A percentile compares a stretch with the other conserved stretches of the same genome.
Conservation (phyloP, 164 flowering plant species). For the Taxillus chinensis region DNA sequence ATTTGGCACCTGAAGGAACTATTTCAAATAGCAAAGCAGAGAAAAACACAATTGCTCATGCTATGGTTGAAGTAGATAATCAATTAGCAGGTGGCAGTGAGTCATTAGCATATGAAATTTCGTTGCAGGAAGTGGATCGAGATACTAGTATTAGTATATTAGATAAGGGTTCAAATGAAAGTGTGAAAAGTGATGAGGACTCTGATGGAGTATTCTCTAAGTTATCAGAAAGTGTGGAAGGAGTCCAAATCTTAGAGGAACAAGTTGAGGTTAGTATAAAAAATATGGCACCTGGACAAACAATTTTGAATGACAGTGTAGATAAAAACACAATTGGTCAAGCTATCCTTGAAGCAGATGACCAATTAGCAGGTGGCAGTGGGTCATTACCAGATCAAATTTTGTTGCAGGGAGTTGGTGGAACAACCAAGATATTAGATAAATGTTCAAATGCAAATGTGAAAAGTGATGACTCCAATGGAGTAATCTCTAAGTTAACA, state of each 20-base stretch:
- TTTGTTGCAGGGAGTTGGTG: too few species aligned
- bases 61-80: too few species aligned
- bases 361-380: slow-evolving; percentile 10
- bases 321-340: slow-evolving; percentile 10
- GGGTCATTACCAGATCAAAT: neutral
- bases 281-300: slow-evolving; percentile 14
- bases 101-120: slow-evolving; percentile 16
- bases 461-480: too few species aligned
- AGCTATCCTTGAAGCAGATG: slow-evolving; percentile 13
- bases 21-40: slow-evolving; percentile 1
- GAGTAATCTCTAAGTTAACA: too few species aligned
- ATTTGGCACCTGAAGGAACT: slow-evolving; percentile 15
- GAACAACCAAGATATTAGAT: too few species aligned
- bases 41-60: too few species aligned
- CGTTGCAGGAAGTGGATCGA: slow-evolving; percentile 10
- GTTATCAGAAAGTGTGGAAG: slow-evolving; percentile 12
- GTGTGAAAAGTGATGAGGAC: neutral
- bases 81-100: too few species aligned
- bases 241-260: slow-evolving; percentile 11
- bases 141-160: slow-evolving; percentile 5
- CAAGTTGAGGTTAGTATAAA: slow-evolving; percentile 16
- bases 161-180: slow-evolving; percentile 6
- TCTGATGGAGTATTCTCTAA: slow-evolving; percentile 13
- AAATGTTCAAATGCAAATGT: too few species aligned
- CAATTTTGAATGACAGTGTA: slow-evolving; percentile 12